Base-by-base conservation (phyloP, 1,284 basidiomycete genomes). In the Sphaerobolus stellatus region DNA sequence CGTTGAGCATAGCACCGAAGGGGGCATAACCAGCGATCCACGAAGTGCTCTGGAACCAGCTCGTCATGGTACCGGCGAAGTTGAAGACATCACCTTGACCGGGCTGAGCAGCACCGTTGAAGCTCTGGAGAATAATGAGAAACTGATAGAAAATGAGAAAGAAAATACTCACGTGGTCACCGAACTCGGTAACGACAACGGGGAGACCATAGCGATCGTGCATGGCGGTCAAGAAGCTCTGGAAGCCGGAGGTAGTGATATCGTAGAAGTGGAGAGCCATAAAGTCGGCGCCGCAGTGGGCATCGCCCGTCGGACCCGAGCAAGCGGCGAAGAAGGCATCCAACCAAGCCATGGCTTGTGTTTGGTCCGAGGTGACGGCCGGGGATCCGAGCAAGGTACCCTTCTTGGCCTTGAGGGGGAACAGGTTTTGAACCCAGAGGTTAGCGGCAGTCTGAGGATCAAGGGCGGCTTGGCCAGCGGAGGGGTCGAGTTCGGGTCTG, bases 151-250 rank as follows among this genome's bases (percentile, higher is more conserved):
- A 46, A 1, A 38, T 1, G 3, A 16, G 43, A 24, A 24, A n/a
- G 51, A 4, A 4, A 28, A 38, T 25, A 14, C 65, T 28, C 59
- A 84, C 83, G 72, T 82, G 74, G 70, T 81, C 82, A 58, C 84
- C 86, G 63, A 79, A 83, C 66, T 92, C 90, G 4, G 88, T 90
- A 51, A 88, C 68, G 77, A 75, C 78, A 52, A 92, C 74, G 14
- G 73, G 72, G 52, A 68, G 64, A 24, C 70, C 60, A 66, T 83
- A 90, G 0, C 72, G 72, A 28, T 68, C 63, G 65, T 89, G 70
- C 67, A 81, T 83, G 5, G 74, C 62, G 13, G 66, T 65, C 33
- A 86, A 66, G 64, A 83, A 84, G 3, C 58, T 49, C 45, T 82
- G 76, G 62, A 92, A 77, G 13, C 72, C 73, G 0, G 74, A 54